These are phyloP conservation scores for Sclerotinia borealis DNA, from an alignment of 2,329 filamentous ascomycete genomes.

Conservation along the genomic window DNA sequence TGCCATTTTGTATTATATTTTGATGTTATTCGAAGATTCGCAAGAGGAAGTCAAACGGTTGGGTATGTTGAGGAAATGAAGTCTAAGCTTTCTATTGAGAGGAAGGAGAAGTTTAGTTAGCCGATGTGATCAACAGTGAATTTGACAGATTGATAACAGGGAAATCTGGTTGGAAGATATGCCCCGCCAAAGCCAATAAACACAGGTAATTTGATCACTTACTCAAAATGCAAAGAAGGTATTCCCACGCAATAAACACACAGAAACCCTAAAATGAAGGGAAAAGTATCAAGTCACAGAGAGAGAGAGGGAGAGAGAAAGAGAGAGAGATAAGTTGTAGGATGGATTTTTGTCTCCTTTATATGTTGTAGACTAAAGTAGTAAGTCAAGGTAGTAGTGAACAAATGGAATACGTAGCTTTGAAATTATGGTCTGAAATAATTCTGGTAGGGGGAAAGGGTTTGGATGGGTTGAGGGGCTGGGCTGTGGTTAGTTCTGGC, in stretches of 20 bases:
- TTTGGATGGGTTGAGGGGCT: constrained; percentile 5
- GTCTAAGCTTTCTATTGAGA: constrained; percentile 2
- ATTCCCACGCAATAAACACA: not conserved
- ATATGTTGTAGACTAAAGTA: not conserved
- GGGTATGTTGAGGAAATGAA: not conserved
- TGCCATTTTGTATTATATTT: constrained; percentile 50
- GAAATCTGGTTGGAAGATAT: not conserved
- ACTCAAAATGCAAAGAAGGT: not conserved
- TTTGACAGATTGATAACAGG: not conserved
- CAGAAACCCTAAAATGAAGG: not conserved
- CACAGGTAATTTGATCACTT: not conserved
- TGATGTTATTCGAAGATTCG: not conserved
- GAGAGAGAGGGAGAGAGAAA: too few species aligned
- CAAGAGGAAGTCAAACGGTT: not conserved
- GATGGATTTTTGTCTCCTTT: not conserved
- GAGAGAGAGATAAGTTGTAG: not conserved
- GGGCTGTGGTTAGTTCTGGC: not conserved
- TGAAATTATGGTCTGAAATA: not conserved
- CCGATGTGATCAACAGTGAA: constrained; percentile 6
- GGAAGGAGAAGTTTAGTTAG: constrained; percentile 5
- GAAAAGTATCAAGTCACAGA: not conserved
- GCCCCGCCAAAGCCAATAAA: constrained; percentile 4
- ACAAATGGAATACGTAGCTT: not conserved
- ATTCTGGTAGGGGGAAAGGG: not conserved
- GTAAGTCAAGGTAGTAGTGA: not conserved